Conservation (phyloP, 768 basidiomycete genomes). For the Rhodotorula babjevae region DNA sequence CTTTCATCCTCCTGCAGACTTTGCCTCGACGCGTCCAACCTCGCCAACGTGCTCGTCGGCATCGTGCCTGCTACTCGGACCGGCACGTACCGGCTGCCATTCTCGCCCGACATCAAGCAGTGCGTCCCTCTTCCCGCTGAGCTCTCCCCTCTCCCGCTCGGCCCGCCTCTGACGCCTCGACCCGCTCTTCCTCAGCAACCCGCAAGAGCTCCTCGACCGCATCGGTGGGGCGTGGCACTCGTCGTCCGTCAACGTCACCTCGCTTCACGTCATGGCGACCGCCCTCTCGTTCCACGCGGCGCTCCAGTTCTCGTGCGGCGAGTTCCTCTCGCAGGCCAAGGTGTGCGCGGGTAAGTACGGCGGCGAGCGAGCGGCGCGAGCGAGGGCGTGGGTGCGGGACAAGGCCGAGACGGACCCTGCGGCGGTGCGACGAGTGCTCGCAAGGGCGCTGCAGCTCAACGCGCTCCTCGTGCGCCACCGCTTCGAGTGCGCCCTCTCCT, state of each 20-base stretch:
- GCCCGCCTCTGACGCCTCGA: too few relatives aligned
- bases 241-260: neutral
- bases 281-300: neutral
- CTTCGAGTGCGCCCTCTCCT: neutral
- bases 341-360: slow-evolving; percentile 5
- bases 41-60: neutral
- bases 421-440: neutral
- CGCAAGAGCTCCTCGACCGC: slow-evolving; percentile 4
- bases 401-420: neutral
- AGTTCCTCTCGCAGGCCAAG: neutral
- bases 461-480: neutral
- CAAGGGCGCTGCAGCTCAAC: neutral
- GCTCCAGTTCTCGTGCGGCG: neutral
- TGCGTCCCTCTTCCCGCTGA: neutral
- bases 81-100: neutral
- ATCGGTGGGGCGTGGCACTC: neutral
- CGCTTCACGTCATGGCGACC: neutral
- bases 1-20: neutral
- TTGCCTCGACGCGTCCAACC: slow-evolving; percentile 1
- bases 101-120: neutral
- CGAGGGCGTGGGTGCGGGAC: neutral
- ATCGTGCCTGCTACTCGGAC: neutral
- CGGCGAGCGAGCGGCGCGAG: neutral
- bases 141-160: neutral
- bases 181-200: neutral